A percentile compares a stretch with the other conserved stretches of the same genome.
phyloP scores from a whole-genome alignment of 352 stramenopile species.

The Phytophthora capsici region DNA sequence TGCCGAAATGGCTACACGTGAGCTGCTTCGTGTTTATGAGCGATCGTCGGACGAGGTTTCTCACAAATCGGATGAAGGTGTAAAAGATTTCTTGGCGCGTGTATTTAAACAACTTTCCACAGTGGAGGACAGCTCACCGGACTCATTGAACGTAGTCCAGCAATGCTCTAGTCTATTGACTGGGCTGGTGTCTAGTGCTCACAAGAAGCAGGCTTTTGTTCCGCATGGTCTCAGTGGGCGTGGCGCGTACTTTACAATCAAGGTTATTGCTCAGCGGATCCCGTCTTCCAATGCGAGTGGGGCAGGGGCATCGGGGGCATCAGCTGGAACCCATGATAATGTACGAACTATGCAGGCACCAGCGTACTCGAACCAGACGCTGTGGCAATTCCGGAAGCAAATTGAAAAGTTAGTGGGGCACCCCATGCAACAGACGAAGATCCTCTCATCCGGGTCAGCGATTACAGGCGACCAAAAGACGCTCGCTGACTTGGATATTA shows the following conservation, averaged over 20 bases:
- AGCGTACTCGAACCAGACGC: slow-evolving; percentile 82
- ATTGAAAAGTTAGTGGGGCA: slow-evolving; percentile 77
- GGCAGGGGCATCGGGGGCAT: slow-evolving; percentile 17
- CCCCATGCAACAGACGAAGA: slow-evolving; percentile 83
- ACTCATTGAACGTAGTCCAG: slow-evolving; percentile 75
- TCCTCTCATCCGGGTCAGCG: slow-evolving; percentile 68
- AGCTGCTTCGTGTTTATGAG: slow-evolving; percentile 85
- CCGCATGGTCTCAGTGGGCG: slow-evolving; percentile 75
- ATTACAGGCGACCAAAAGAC: slow-evolving; percentile 85
- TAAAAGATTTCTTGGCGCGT: slow-evolving; percentile 84
- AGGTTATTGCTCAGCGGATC: slow-evolving; percentile 82
- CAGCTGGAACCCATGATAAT: slow-evolving; percentile 49
- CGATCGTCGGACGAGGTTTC: slow-evolving; percentile 48
- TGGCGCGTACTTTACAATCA: slow-evolving; percentile 81
- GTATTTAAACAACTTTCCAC: slow-evolving; percentile 76
- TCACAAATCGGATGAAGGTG: slow-evolving; percentile 37
- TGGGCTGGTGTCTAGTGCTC: slow-evolving; percentile 65
- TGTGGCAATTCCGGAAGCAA: slow-evolving; percentile 75
- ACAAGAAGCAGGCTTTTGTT: slow-evolving; percentile 58
- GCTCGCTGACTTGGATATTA: slow-evolving; percentile 79
- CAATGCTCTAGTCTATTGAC: slow-evolving; percentile 78
- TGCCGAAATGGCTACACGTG: slow-evolving; percentile 75
- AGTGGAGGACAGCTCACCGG: slow-evolving; percentile 52
- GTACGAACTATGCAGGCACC: slow-evolving; percentile 61
- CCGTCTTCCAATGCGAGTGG: slow-evolving; percentile 49